phyloP scores from a whole-genome alignment of 495 filamentous ascomycete genomes.

The Clavariopsis aquatica region DNA sequence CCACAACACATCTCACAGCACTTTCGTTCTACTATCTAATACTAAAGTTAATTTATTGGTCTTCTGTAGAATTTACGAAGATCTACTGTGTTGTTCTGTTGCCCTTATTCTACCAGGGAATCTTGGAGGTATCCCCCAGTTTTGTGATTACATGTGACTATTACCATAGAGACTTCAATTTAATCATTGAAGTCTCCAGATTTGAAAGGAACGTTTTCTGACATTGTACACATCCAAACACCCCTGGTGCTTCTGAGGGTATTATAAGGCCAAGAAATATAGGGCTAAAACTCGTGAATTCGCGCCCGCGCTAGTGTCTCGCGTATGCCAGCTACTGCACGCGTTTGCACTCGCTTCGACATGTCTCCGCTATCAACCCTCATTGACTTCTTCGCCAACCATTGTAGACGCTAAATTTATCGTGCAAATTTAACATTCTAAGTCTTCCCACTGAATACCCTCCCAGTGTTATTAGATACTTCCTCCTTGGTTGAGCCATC shows the following conservation, averaged over 20 bases:
- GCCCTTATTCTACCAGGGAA: neutral
- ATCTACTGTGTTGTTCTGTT: too few species aligned
- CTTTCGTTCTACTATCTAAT: neutral
- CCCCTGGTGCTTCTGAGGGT: too few species aligned
- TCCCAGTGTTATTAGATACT: neutral
- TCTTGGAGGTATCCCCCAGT: too few species aligned
- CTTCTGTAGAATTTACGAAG: too few species aligned
- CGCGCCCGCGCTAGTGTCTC: neutral
- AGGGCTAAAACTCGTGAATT: neutral
- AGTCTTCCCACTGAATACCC: neutral
- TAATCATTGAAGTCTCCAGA: too few species aligned
- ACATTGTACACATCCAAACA: too few species aligned
- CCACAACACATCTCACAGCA: neutral
- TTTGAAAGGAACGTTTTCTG: too few species aligned
- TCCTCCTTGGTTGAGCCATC: neutral
- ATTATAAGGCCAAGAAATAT: neutral
- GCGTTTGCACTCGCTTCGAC: neutral
- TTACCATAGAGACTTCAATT: too few species aligned
- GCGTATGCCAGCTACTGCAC: neutral
- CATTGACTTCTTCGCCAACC: neutral
- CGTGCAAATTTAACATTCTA: neutral
- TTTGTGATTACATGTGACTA: too few species aligned
- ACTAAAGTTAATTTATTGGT: too few species aligned
- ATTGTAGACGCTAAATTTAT: neutral
- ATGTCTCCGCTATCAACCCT: neutral